Base-by-base conservation (phyloP, 73 alveolate species). In the Paramecium sexaurelia region DNA sequence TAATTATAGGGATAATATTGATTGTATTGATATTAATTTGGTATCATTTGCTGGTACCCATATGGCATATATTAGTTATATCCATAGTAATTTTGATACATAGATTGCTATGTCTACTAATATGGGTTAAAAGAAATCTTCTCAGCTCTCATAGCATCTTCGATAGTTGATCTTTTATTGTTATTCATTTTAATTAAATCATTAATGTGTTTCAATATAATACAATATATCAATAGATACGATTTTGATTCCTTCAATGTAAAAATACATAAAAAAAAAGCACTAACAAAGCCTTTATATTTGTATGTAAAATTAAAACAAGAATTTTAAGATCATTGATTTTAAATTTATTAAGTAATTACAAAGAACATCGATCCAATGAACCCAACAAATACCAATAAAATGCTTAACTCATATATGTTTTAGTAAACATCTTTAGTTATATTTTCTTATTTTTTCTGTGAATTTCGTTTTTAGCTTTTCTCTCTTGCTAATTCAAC, bases 131-230 rank as follows among this genome's bases (percentile, higher is more conserved):
- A 20, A 69, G 35, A 26, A 2, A 69, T 69, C 40, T 69, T 32
- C 85, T 69, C 85, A 13, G 85, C 85, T 69, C 85, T 69, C 85
- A 69, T 69, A 11, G 85, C 85, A 69, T 69, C 85, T 35, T 69
- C 85, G 9, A 69, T 69, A 13, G 85, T 69, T 8, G 9, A 19
- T 35, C 85, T 69, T 35, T 69, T 69, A 32, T 69, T 32, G 13
- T 69, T 27, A 35, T 35, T 69, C 85, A 69, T 69, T 69, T 32
- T 13, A 47, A 13, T 15, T 47, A 13, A 47, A 47, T 15, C 6
- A 47, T 11, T 47, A 15, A 47, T 5, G 66, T 11, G 27, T 47
- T 47, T 47, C 3, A n/a, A 47, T 13, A 15, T 47, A 47, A 15
- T 47, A 5, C 7, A 47, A 47, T 47, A 15, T 47, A 45, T 47